Evolutionary conservation across 208 protist genomes (phyloP).

Genomic region (Strigomonas culicis): DNA sequence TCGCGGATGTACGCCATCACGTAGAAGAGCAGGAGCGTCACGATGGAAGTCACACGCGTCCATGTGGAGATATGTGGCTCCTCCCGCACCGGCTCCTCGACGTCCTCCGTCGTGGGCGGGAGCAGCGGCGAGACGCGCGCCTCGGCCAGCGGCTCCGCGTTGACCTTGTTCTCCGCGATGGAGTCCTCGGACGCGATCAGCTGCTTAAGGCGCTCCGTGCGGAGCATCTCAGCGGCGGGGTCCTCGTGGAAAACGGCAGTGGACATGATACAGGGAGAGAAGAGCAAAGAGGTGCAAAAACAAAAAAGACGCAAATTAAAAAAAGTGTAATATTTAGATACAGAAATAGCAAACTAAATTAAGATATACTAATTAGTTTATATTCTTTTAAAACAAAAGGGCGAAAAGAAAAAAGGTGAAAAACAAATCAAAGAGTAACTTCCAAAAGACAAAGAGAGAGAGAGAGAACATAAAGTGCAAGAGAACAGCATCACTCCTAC

Average conservation of each 20-base stretch:
- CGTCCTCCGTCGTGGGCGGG: conserved; percentile 8
- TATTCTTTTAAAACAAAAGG: not conserved
- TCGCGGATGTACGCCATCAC: conserved; percentile 30
- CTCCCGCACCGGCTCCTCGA: conserved; percentile 17
- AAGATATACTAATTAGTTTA: not conserved
- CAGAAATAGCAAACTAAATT: not conserved
- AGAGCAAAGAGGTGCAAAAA: not conserved
- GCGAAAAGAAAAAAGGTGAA: not conserved
- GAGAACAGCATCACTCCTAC: not conserved
- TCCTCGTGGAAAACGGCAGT: conserved; percentile 9
- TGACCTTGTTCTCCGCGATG: conserved; percentile 18
- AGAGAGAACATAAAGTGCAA: conserved; percentile 5
- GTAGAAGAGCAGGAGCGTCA: conserved; percentile 55
- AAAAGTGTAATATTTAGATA: not conserved
- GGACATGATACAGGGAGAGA: conserved; percentile 16
- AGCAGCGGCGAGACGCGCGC: conserved; percentile 17
- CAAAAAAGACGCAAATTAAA: not conserved
- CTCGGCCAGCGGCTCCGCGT: conserved; percentile 13
- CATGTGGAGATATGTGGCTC: conserved; percentile 34
- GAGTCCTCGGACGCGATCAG: conserved; percentile 8
- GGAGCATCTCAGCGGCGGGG: not conserved
- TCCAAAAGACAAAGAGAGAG: not conserved
- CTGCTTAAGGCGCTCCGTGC: conserved; percentile 4
- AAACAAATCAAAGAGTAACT: conserved; percentile 10
- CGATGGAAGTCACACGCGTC: conserved; percentile 47